Evolutionary conservation across 352 stramenopile genomes (phyloP).

Genomic region (Phytophthora hibernalis): DNA sequence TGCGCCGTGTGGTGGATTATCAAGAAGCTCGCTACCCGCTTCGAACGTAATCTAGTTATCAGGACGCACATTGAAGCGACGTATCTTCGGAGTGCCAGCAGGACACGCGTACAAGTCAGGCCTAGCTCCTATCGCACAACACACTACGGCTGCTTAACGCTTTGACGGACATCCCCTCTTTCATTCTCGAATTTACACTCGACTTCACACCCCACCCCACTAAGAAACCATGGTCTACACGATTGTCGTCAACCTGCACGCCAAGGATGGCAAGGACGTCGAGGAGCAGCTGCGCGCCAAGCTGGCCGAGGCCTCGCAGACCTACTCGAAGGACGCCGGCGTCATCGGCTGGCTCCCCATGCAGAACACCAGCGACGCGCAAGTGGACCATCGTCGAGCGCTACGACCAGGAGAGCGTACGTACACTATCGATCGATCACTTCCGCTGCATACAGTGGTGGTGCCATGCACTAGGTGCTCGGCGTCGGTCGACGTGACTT

Average conservation of each 20-base stretch:
- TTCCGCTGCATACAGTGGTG: not conserved
- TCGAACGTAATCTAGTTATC: constrained; percentile 11
- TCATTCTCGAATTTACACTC: constrained; percentile 26
- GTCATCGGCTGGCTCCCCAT: constrained; percentile 13
- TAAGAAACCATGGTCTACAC: constrained; percentile 21
- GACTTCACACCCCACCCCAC: constrained; percentile 13
- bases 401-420: constrained; percentile 26
- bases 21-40: not conserved
- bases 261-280: constrained; percentile 18
- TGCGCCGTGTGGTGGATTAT: constrained; percentile 24
- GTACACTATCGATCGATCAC: not conserved
- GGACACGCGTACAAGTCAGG: constrained; percentile 4
- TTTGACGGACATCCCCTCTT: not conserved
- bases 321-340: constrained; percentile 17
- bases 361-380: constrained; percentile 16
- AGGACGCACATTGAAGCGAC: constrained; percentile 17
- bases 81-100: constrained; percentile 9
- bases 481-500: not conserved
- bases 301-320: constrained; percentile 18
- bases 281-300: constrained; percentile 17
- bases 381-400: constrained; percentile 20
- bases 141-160: not conserved
- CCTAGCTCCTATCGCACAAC: not conserved
- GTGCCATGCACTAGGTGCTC: not conserved
- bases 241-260: constrained; percentile 23